phyloP scores from a whole-genome alignment of 306 rosid species.

The Fragaria ananassa region DNA sequence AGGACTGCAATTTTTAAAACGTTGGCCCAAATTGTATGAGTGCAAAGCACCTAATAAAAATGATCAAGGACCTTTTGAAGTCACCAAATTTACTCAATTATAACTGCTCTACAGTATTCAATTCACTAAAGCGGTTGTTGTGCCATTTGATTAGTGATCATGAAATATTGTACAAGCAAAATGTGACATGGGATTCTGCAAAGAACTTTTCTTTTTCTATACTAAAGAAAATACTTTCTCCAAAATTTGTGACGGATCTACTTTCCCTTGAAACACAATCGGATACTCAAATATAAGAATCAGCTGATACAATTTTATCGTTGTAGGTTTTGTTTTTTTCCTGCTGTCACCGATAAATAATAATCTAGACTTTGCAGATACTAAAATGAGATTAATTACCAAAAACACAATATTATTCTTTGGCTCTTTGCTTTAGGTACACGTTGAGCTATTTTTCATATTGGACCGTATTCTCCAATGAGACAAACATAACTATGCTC shows the following conservation, averaged over 20 bases:
- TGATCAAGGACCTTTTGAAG: not conserved
- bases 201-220: not conserved
- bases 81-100: not conserved
- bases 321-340: not conserved
- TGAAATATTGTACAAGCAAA: slow-evolving; percentile 10
- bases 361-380: not conserved
- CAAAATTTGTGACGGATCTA: not conserved
- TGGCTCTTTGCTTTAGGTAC: not conserved
- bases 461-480: not conserved
- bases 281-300: not conserved
- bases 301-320: not conserved
- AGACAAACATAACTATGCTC: not conserved
- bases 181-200: not conserved
- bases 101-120: not conserved
- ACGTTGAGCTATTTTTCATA: slow-evolving; percentile 1
- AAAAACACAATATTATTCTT: not conserved
- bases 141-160: slow-evolving; percentile 11
- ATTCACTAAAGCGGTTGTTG: slow-evolving; percentile 1
- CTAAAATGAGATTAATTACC: not conserved
- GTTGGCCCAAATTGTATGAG: slow-evolving; percentile 17
- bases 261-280: slow-evolving; percentile 6
- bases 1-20: slow-evolving; percentile 19
- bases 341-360: not conserved
- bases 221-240: not conserved
- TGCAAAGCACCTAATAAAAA: not conserved